Evolutionary conservation across 208 protist species (phyloP).

Genomic region (Phytomonas francai): DNA sequence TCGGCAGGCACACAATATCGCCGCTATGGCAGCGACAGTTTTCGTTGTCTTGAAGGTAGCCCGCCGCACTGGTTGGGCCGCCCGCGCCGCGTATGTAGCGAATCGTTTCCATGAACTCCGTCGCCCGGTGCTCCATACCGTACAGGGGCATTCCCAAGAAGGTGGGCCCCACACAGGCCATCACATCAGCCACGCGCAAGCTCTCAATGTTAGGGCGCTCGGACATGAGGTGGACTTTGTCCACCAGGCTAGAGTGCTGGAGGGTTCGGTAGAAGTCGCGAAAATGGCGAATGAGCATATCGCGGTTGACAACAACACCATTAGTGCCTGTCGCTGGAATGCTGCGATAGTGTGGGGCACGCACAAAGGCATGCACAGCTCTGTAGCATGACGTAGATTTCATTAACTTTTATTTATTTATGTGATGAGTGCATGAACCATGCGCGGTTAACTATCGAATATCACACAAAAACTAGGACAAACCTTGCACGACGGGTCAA

Average conservation of each 20-base stretch:
- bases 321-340: conserved; percentile 75
- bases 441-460: background rate
- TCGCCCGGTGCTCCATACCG: conserved; percentile 77
- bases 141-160: conserved; percentile 78
- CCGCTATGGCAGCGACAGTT: conserved; percentile 79
- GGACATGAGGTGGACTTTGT: conserved; percentile 88
- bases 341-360: conserved; percentile 71
- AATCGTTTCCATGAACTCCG: conserved; percentile 86
- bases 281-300: conserved; percentile 84
- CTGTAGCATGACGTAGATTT: conserved; percentile 7
- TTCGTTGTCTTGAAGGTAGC: conserved; percentile 80
- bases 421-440: conserved; percentile 4
- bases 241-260: conserved; percentile 79
- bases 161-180: conserved; percentile 68
- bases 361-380: conserved; percentile 83
- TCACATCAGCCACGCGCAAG: conserved; percentile 73
- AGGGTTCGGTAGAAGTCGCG: conserved; percentile 85
- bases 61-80: conserved; percentile 59
- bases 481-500: background rate
- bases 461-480: background rate
- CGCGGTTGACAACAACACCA: conserved; percentile 84
- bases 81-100: conserved; percentile 78
- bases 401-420: conserved; percentile 15
- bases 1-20: conserved; percentile 81
- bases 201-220: conserved; percentile 64